Evolutionary conservation across 2,329 filamentous ascomycete species (phyloP).

Genomic region (Aspergillus phoenicis): DNA sequence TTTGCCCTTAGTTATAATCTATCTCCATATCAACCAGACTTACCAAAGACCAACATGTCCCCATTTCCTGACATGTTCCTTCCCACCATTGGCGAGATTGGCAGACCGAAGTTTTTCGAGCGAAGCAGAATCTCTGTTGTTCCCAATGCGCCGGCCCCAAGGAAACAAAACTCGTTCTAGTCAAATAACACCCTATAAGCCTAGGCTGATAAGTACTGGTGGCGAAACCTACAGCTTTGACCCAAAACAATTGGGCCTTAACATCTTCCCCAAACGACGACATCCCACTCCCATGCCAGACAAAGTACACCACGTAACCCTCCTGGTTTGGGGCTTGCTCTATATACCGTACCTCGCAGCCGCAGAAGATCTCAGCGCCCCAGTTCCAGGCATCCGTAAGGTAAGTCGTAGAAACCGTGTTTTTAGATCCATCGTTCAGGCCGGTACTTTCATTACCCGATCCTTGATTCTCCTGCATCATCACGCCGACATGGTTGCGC

Average conservation of each 20-base stretch:
- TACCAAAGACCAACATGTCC: conserved; percentile 8
- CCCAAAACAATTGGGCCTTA: conserved; percentile 66
- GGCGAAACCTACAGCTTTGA: conserved; percentile 51
- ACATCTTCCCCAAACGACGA: conserved; percentile 56
- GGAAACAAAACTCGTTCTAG: conserved; percentile 62
- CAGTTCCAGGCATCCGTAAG: conserved; percentile 71
- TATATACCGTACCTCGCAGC: conserved; percentile 66
- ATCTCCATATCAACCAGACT: conserved; percentile 14
- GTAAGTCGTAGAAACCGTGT: conserved; percentile 63
- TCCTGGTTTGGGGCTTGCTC: conserved; percentile 53
- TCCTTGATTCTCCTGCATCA: conserved; percentile 49
- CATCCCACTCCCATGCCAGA: conserved; percentile 64
- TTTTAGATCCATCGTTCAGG: conserved; percentile 66
- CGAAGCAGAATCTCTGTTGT: conserved; percentile 68
- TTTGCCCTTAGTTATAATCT: conserved; percentile 21
- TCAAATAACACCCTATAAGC: neutral
- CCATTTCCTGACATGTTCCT: conserved; percentile 5
- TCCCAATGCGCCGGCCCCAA: conserved; percentile 66
- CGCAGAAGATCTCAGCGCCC: conserved; percentile 71
- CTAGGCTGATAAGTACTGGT: neutral
- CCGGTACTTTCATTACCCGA: conserved; percentile 49
- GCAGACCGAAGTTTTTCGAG: conserved; percentile 61
- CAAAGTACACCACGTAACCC: conserved; percentile 66
- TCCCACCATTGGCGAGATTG: conserved; percentile 60
- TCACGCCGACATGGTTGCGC: conserved; percentile 64